Percentiles rank a stretch among this genome's conserved stretches.
Evolutionary conservation across 768 basidiomycete genomes (phyloP).

Genomic region (Podaxis sp.): DNA sequence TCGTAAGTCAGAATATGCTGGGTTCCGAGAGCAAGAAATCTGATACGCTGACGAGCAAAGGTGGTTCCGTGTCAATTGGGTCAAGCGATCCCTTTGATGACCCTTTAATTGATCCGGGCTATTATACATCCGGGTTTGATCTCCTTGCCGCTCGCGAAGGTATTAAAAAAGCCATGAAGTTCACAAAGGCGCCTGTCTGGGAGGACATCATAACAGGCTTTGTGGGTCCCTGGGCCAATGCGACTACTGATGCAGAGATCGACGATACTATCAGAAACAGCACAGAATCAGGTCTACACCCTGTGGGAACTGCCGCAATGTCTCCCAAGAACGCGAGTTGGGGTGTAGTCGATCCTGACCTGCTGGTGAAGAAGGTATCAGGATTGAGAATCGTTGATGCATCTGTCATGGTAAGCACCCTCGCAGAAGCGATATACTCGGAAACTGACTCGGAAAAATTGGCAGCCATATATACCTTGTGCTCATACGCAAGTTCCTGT

Average conservation of each 20-base stretch:
- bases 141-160: conserved; percentile 19
- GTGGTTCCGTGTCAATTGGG: conserved; percentile 20
- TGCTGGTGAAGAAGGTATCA: conserved; percentile 31
- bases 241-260: conserved; percentile 14
- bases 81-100: conserved; percentile 24
- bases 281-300: conserved; percentile 27
- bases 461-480: conserved; percentile 16
- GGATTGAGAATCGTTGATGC: conserved; percentile 41
- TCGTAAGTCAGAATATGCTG: conserved; percentile 14
- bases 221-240: conserved; percentile 6
- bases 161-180: conserved; percentile 17
- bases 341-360: conserved; percentile 37
- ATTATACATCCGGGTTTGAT: conserved; percentile 14
- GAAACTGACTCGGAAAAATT: neutral
- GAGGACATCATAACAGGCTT: conserved; percentile 15
- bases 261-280: conserved; percentile 20
- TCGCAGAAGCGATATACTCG: neutral
- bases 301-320: conserved; percentile 32
- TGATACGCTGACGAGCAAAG: conserved; percentile 5
- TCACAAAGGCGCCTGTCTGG: conserved; percentile 21
- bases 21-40: neutral
- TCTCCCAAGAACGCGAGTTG: conserved; percentile 21
- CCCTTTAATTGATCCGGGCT: conserved; percentile 20
- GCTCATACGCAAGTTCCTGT: conserved; percentile 16
- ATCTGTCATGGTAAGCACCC: conserved; percentile 29